phyloP scores from a whole-genome alignment of 1,284 basidiomycete species.

The Cryptococcus deneoformans region DNA sequence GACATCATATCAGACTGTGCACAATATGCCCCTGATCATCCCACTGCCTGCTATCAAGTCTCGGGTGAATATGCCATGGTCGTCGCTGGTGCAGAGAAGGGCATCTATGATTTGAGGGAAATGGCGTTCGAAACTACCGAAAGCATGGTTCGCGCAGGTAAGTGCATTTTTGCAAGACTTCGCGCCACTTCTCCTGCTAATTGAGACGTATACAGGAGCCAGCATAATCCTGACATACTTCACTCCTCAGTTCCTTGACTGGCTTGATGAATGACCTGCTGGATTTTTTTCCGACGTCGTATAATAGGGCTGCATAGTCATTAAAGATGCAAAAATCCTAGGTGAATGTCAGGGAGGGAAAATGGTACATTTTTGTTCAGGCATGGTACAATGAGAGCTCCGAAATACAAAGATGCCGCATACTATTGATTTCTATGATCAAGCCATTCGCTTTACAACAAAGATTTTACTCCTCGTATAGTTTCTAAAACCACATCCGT shows the following conservation, averaged over 20 bases:
- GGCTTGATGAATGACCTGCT: conserved; percentile 59
- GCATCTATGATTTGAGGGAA: conserved; percentile 83
- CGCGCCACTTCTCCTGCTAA: background rate
- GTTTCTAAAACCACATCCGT: no score
- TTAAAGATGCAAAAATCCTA: no score
- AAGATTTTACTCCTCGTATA: no score
- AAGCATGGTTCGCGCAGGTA: conserved; percentile 85
- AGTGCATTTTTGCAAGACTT: conserved; percentile 28
- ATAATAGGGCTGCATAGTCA: no score
- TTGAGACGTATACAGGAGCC: conserved; percentile 58
- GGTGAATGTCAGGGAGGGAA: no score
- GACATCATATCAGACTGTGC: conserved; percentile 92
- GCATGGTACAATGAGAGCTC: no score
- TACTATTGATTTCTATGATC: no score
- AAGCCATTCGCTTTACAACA: no score
- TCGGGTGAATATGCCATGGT: conserved; percentile 98
- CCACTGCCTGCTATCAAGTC: conserved; percentile 93
- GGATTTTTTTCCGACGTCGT: no score
- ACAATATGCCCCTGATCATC: conserved; percentile 76
- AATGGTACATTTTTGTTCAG: no score
- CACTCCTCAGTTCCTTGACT: conserved; percentile 91
- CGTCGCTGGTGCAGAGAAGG: conserved; percentile 85
- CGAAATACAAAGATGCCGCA: no score
- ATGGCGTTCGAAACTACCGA: conserved; percentile 95
- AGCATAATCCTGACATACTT: conserved; percentile 92